phyloP scores from a whole-genome alignment of 257 asterid species.

The Orobanche coerulescens region DNA sequence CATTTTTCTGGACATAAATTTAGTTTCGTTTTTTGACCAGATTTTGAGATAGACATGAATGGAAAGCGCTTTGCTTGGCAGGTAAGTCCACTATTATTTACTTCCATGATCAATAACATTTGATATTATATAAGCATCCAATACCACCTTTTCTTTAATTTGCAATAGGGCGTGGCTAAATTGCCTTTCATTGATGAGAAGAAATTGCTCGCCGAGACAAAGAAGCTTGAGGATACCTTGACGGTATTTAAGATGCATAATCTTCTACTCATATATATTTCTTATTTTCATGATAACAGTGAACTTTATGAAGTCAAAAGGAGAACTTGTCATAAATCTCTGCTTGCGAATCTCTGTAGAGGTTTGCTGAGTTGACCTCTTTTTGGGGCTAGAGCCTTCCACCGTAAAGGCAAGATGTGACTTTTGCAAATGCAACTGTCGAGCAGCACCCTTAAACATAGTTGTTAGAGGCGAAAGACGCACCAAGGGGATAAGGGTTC shows the following conservation, averaged over 20 bases:
- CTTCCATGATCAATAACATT: conserved; percentile 10
- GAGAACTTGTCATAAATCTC: background rate
- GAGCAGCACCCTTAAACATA: background rate
- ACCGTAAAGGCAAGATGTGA: background rate
- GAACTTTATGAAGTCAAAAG: background rate
- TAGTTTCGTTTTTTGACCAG: conserved; percentile 31
- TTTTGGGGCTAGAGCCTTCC: background rate
- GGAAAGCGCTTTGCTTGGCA: conserved; percentile 99
- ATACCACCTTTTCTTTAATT: conserved; percentile 19
- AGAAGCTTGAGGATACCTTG: conserved; percentile 72
- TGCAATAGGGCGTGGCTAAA: conserved; percentile 71
- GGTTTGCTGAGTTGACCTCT: background rate
- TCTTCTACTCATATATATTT: conserved; percentile 7
- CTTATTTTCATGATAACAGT: background rate
- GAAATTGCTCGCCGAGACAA: conserved; percentile 78
- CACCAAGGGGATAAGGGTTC: too few relatives aligned
- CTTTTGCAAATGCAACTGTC: background rate
- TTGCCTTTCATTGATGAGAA: conserved; percentile 95
- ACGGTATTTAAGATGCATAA: conserved; percentile 49
- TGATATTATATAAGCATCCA: conserved; percentile 11
- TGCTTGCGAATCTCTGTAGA: conserved; percentile 1
- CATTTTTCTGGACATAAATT: conserved; percentile 18
- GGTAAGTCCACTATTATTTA: conserved; percentile 35
- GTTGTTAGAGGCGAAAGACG: too few relatives aligned
- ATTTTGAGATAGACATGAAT: conserved; percentile 90